These are phyloP conservation scores for Nicotiana paniculata DNA, from an alignment of 257 asterid species.

Conservation along the genomic window DNA sequence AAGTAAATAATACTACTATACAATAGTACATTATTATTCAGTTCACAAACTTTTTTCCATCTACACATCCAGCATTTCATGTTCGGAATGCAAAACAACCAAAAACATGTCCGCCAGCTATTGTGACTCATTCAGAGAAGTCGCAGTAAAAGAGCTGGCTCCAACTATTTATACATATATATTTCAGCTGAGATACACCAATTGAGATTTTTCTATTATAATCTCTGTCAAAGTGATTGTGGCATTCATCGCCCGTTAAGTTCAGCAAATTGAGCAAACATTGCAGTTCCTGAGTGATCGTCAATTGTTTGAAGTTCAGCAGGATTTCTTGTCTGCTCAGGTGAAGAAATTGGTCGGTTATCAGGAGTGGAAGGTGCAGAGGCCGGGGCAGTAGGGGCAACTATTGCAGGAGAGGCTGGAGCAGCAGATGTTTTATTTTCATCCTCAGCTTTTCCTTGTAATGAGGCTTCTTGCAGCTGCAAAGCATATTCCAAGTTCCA, in stretches of 20 bases:
- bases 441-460: slow-evolving; percentile 31
- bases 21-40: not conserved
- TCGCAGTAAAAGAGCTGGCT: slow-evolving; percentile 2
- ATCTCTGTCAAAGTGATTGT: not conserved
- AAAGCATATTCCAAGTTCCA: slow-evolving; percentile 84
- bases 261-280: slow-evolving; percentile 69
- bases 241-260: slow-evolving; percentile 55
- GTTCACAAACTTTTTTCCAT: not conserved
- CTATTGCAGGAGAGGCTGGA: slow-evolving; percentile 6
- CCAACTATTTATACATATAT: not conserved
- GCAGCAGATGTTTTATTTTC: slow-evolving; percentile 22
- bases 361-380: slow-evolving; percentile 14
- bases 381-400: slow-evolving; percentile 9
- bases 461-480: slow-evolving; percentile 71
- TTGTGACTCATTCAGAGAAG: not conserved
- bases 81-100: not conserved
- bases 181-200: not conserved
- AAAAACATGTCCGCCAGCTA: not conserved
- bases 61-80: not conserved
- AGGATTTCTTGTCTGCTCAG: slow-evolving; percentile 22
- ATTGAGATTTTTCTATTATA: not conserved
- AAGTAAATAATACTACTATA: not conserved
- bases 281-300: slow-evolving; percentile 79
- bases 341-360: slow-evolving; percentile 14
- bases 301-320: slow-evolving; percentile 33